Conservation (phyloP, 257 asterid species). For the Fraxinus quadrangulata region DNA sequence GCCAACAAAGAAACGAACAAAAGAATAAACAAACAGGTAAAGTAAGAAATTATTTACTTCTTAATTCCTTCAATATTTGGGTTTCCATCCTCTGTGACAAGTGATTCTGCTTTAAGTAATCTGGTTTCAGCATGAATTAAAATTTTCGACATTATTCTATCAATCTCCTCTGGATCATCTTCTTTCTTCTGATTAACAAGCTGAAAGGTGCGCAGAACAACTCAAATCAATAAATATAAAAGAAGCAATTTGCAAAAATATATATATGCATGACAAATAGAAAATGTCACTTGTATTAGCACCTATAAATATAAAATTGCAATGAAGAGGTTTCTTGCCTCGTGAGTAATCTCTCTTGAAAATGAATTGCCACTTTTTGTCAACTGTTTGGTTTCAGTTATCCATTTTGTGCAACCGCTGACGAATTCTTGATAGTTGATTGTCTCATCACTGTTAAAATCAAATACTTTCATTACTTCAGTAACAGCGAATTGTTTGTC, state of each 20-base stretch:
- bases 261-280: background rate
- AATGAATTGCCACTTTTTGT: slow-evolving; percentile 22
- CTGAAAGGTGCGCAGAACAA: slow-evolving; percentile 32
- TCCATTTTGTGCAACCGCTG: slow-evolving; percentile 46
- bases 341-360: slow-evolving; percentile 31
- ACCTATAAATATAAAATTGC: background rate
- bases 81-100: slow-evolving; percentile 48
- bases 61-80: slow-evolving; percentile 48
- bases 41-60: slow-evolving; percentile 23
- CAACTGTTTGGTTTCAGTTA: slow-evolving; percentile 34
- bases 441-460: slow-evolving; percentile 25
- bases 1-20: background rate
- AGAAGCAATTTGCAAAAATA: background rate
- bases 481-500: slow-evolving; percentile 40
- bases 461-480: slow-evolving; percentile 40
- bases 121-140: slow-evolving; percentile 48
- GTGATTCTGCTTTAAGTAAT: slow-evolving; percentile 39
- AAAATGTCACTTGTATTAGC: background rate
- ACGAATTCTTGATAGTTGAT: slow-evolving; percentile 46
- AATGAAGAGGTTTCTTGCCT: slow-evolving; percentile 31
- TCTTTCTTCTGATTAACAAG: slow-evolving; percentile 39
- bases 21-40: background rate
- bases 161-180: slow-evolving; percentile 35
- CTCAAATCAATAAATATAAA: background rate
- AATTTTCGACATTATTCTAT: slow-evolving; percentile 46